Evolutionary conservation across 225 moss, liverwort and hornwort genomes (phyloP), one percentile per base, ranked within the genome.

Genomic region (Ulota crispa): DNA sequence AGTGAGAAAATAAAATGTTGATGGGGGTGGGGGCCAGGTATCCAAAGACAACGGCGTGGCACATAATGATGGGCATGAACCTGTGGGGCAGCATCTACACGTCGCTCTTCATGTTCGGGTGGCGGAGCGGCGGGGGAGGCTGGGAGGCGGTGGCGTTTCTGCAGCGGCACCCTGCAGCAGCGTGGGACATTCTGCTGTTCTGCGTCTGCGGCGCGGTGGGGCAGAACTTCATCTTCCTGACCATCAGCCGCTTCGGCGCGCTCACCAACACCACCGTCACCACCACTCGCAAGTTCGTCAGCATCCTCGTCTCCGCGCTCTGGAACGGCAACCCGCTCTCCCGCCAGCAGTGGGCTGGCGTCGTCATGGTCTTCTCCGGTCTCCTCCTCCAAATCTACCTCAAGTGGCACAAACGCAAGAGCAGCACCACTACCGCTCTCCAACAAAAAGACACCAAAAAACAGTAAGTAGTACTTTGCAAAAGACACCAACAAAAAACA

Each of bases 161-260:
- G 70, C 91, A 76, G 59, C 72, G 85, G 70, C 86, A 99, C 60
- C 99, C 99, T 4, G 89, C 87, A 34, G 99, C 96, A 0, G 93
- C 92, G 4, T 93, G 92, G 89, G 99, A 99, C 78, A 94, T 99
- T 41, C 63, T 96, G 41, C 86, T 99, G 78, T 99, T 96, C 73
- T 99, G 99, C 39, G 81, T 99, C 0, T 99, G 99, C 62, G 99
- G 99, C 63, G 96, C 94, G 2, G 86, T 99, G 19, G 99, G 99
- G n/a, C 99, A 99, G 82, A 99, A 96, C 81, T 99, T 99, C 88
- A 99, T 99, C 81, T 96, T 99, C 80, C 82, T 99, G 62, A 99
- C 96, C 10, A 99, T 99, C 79, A 99, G 95, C 71, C 81, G 84
- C 34, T 99, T 99, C 21, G 99, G 99, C 53, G 86, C 96, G 20